A percentile compares a stretch with the other conserved stretches of the same genome.
phyloP scores from a whole-genome alignment of 2,329 filamentous ascomycete genomes.

The Chaetomiaceae sp. region DNA sequence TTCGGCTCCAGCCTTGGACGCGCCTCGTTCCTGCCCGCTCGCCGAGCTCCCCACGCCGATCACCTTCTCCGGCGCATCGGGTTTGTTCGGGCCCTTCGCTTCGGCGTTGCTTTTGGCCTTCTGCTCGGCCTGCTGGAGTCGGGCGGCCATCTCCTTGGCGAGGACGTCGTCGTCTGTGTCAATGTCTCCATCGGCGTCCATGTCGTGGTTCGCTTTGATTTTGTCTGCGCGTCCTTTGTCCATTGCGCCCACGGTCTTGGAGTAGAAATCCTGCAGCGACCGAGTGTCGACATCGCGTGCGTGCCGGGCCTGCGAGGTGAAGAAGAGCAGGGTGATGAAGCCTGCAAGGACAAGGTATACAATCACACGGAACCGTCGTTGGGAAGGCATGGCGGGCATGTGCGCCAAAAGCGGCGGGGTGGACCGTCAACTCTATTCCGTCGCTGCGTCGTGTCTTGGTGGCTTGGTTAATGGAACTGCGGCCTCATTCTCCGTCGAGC shows the following conservation, averaged over 20 bases:
- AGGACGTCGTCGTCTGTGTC: slow-evolving; percentile 51
- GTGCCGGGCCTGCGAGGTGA: slow-evolving; percentile 55
- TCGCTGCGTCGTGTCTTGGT: too few relatives aligned
- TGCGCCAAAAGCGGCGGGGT: not conserved
- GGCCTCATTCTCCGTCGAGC: too few relatives aligned
- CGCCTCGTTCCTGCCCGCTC: slow-evolving; percentile 40
- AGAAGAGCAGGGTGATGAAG: slow-evolving; percentile 65
- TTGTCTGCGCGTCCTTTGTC: slow-evolving; percentile 32
- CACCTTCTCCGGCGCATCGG: slow-evolving; percentile 51
- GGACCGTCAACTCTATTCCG: too few relatives aligned
- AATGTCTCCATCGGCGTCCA: slow-evolving; percentile 49
- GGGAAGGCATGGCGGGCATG: slow-evolving; percentile 23
- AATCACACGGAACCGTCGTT: slow-evolving; percentile 32
- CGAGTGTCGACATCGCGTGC: slow-evolving; percentile 40
- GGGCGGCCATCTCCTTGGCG: slow-evolving; percentile 50
- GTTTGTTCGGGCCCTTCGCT: slow-evolving; percentile 56
- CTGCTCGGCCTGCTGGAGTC: slow-evolving; percentile 62
- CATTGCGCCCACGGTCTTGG: slow-evolving; percentile 52
- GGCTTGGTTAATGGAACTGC: too few relatives aligned
- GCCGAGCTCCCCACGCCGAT: slow-evolving; percentile 55
- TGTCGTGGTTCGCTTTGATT: slow-evolving; percentile 39
- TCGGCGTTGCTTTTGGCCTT: slow-evolving; percentile 64
- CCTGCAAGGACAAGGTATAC: slow-evolving; percentile 57
- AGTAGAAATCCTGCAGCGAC: slow-evolving; percentile 51
- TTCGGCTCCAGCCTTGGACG: slow-evolving; percentile 25